A percentile compares a stretch with the other conserved stretches of the same genome.
Conservation (phyloP, 345 rosid genomes). For the Salix suchowensis region DNA sequence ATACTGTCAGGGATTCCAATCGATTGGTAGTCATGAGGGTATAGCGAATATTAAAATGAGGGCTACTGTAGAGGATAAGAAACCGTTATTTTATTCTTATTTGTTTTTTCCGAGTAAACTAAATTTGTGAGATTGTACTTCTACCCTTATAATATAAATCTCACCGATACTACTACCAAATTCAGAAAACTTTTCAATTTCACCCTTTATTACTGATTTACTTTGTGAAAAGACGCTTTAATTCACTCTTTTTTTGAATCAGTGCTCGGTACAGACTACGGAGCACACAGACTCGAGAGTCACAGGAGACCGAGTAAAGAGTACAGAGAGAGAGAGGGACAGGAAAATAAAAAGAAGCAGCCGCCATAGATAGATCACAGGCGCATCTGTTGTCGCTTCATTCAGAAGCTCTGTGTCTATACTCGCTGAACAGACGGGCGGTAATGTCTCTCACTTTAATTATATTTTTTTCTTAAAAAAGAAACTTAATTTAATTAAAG, state of each 20-base stretch:
- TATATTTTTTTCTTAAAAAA: not conserved
- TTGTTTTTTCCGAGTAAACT: not conserved
- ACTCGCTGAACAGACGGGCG: constrained; percentile 14
- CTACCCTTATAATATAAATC: not conserved
- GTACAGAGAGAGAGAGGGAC: no score
- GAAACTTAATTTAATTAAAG: not conserved
- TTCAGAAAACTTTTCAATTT: not conserved
- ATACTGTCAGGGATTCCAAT: not conserved
- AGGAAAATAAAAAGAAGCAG: constrained; percentile 7
- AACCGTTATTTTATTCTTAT: constrained; percentile 1
- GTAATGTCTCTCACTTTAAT: constrained; percentile 15
- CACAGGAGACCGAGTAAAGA: not conserved
- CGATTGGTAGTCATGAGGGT: not conserved
- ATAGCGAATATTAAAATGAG: not conserved
- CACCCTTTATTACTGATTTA: not conserved
- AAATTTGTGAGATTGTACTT: not conserved
- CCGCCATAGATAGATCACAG: constrained; percentile 17
- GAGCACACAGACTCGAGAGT: not conserved
- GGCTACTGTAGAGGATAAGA: not conserved
- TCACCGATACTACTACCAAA: not conserved
- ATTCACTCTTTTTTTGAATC: not conserved
- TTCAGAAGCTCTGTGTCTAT: constrained; percentile 30
- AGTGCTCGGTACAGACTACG: constrained; percentile 3
- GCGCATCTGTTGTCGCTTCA: constrained; percentile 17
- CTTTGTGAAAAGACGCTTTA: no score